phyloP scores from a whole-genome alignment of 2,329 filamentous ascomycete species.

The Clonostachys chloroleuca region DNA sequence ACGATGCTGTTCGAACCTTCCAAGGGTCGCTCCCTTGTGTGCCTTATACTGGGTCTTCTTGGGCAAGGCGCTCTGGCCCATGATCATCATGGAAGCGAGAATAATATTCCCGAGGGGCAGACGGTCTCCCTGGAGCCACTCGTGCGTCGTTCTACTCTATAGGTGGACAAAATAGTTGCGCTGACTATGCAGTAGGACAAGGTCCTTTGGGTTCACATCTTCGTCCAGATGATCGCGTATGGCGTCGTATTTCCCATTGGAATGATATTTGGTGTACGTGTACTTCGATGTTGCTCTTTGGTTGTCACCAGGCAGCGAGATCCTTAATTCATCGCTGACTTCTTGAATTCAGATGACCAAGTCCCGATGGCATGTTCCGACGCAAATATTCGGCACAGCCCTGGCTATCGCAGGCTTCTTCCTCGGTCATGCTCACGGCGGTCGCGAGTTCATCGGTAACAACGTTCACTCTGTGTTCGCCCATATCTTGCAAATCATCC shows the following conservation, averaged over 20 bases:
- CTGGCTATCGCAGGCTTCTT: slow-evolving; percentile 84
- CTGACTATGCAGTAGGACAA: slow-evolving; percentile 51
- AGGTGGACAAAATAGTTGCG: too few species aligned
- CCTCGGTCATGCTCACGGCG: slow-evolving; percentile 85
- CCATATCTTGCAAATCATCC: slow-evolving; percentile 72
- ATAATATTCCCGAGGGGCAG: slow-evolving; percentile 63
- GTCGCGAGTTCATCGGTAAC: slow-evolving; percentile 70
- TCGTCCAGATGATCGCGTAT: slow-evolving; percentile 82
- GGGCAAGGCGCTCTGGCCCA: slow-evolving; percentile 25
- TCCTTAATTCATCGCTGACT: background rate
- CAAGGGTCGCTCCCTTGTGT: too few species aligned
- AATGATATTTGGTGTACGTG: slow-evolving; percentile 86
- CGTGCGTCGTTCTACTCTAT: slow-evolving; percentile 36
- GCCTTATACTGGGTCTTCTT: background rate
- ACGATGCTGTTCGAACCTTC: too few species aligned
- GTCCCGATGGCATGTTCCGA: slow-evolving; percentile 89
- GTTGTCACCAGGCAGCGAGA: background rate
- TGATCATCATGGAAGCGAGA: slow-evolving; percentile 39
- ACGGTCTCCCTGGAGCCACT: slow-evolving; percentile 69
- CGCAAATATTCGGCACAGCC: slow-evolving; percentile 70
- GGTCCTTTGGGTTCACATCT: slow-evolving; percentile 90
- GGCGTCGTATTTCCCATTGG: slow-evolving; percentile 89
- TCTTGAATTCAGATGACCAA: slow-evolving; percentile 65
- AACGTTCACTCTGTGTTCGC: slow-evolving; percentile 84
- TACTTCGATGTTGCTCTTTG: background rate